Evolutionary conservation across 768 basidiomycete species (phyloP), one percentile per base, ranked within the genome.

Genomic region (Rhodotorula graminis): DNA sequence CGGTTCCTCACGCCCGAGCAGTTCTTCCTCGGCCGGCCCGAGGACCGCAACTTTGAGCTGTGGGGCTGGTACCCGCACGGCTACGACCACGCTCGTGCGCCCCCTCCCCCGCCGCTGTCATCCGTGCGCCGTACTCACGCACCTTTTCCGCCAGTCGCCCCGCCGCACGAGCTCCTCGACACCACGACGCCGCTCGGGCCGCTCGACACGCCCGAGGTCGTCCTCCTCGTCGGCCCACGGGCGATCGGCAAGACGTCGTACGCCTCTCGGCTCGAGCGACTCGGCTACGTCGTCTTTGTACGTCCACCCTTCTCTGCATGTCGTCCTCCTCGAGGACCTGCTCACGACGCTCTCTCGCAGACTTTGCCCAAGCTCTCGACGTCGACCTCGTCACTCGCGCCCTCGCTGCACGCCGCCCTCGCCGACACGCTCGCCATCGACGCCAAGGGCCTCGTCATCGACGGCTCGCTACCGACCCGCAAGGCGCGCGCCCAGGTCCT

Each of bases 161-260:
- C 50, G 11, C 50, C 50, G 12, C 11, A 0, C 15, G 42, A n/a
- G 40, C 42, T 60, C 59, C 2, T 27, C n/a, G 14, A 27, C 53
- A 14, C 53, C 3, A n/a, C n/a, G 5, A 11, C n/a, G 14, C 4
- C 27, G 27, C 37, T 33, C 42, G 44, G 5, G 12, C 25, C 7
- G 15, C 42, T 27, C 42, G 59, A 44, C 40, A 14, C 40, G 44
- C 64, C 53, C 14, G 85, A 88, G 75, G 80, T 89, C 16, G 84
- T 89, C 7, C 73, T 89, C n/a, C 85, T 89, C 71, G 84, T 86
- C 0, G 88, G 88, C 10, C 83, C 81, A 50, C 88, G 88, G 2
- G 84, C 85, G 29, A 79, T 85, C 1, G 94, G 94, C 47, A 96
- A 96, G 81, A 87, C 0, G 85, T 88, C 0, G 90, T 16, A 25